These are phyloP conservation scores for Penicillium riverlandense DNA, from an alignment of 495 filamentous ascomycete species.

Conservation along the genomic window DNA sequence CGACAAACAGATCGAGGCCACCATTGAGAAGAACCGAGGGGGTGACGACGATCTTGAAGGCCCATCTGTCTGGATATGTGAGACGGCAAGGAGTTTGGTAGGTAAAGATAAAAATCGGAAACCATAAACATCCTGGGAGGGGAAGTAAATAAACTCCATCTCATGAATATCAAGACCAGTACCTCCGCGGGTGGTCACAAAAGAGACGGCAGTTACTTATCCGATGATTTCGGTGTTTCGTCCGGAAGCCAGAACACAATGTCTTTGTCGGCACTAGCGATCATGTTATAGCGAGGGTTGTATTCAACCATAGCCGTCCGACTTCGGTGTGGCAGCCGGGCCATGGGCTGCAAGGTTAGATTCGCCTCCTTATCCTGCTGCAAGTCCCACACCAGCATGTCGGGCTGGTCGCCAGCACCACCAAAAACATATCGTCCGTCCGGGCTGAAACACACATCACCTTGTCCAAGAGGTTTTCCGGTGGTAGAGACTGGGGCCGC, in stretches of 20 bases:
- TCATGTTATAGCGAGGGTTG: conserved; percentile 84
- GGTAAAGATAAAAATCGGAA: conserved; percentile 52
- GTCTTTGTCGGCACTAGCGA: conserved; percentile 82
- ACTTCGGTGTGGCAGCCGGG: conserved; percentile 56
- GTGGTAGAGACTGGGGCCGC: conserved; percentile 39
- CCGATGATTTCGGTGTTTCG: conserved; percentile 21
- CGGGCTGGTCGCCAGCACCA: conserved; percentile 58
- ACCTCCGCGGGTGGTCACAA: neutral
- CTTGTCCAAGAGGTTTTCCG: conserved; percentile 51
- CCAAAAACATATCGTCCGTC: conserved; percentile 84
- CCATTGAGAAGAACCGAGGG: conserved; percentile 35
- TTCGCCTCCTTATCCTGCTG: conserved; percentile 41
- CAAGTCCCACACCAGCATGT: conserved; percentile 80
- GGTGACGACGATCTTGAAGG: conserved; percentile 38
- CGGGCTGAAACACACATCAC: conserved; percentile 80
- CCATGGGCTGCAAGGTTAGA: conserved; percentile 56
- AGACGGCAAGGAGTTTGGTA: conserved; percentile 56
- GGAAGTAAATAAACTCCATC: neutral
- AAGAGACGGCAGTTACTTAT: conserved; percentile 17
- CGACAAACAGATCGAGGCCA: conserved; percentile 54
- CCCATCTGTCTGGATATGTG: conserved; percentile 54
- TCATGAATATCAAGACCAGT: neutral
- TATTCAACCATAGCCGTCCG: conserved; percentile 71
- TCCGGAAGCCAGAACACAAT: conserved; percentile 82
- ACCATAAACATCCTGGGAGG: conserved; percentile 8